These are phyloP conservation scores for Priceomyces melissophilus DNA, from an alignment of 805 yeast species.

Conservation along the genomic window DNA sequence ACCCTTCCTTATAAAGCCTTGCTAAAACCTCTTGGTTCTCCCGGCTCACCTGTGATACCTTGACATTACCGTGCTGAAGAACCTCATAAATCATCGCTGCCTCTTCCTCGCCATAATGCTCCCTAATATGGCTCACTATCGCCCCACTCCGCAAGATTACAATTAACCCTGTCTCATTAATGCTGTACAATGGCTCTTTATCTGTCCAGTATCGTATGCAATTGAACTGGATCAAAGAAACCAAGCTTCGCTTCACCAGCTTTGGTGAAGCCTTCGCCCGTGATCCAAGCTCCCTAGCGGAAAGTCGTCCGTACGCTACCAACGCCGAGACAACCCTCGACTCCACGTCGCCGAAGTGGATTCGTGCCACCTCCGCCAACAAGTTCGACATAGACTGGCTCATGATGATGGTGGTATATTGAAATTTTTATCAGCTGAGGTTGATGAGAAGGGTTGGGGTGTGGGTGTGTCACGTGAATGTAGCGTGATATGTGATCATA, in stretches of 20 bases:
- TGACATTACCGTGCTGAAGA: constrained; percentile 64
- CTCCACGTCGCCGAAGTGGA: constrained; percentile 71
- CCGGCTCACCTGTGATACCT: constrained; percentile 41
- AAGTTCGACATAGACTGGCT: constrained; percentile 28
- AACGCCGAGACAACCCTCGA: constrained; percentile 57
- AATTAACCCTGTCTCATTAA: constrained; percentile 62
- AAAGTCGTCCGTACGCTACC: constrained; percentile 64
- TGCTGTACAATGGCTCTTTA: constrained; percentile 47
- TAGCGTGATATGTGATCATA: too few relatives aligned
- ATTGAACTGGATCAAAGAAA: constrained; percentile 73
- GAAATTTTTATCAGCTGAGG: too few relatives aligned
- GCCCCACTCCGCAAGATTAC: constrained; percentile 74
- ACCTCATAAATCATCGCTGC: constrained; percentile 68
- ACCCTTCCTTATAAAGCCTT: constrained; percentile 30
- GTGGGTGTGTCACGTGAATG: too few relatives aligned
- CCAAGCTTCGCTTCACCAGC: constrained; percentile 62
- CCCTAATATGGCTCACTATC: constrained; percentile 53
- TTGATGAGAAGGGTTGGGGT: too few relatives aligned
- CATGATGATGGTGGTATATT: too few relatives aligned
- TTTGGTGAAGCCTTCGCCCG: constrained; percentile 45
- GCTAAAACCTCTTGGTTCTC: constrained; percentile 12
- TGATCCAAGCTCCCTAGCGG: constrained; percentile 50
- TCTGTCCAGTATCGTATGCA: constrained; percentile 69
- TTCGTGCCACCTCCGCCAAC: constrained; percentile 49
- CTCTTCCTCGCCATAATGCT: constrained; percentile 39